A percentile compares a stretch with the other conserved stretches of the same genome.
Conservation (phyloP, 805 yeast genomes). For the Kodamaea sagamina region DNA sequence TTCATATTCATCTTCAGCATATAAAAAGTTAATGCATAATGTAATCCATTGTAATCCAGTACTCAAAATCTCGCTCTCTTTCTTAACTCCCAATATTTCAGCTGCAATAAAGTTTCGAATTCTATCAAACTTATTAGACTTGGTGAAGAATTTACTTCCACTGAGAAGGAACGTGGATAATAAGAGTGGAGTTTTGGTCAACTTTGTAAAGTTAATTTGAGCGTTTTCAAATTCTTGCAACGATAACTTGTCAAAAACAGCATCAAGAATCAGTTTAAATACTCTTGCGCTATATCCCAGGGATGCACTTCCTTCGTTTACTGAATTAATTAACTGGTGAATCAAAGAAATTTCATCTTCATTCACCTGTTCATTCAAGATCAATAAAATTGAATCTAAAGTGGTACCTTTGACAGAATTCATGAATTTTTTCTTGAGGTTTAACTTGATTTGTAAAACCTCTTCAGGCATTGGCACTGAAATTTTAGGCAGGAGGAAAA, state of each 20-base stretch:
- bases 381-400: neutral
- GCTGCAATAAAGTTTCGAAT: conserved; percentile 63
- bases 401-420: conserved; percentile 2
- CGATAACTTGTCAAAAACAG: conserved; percentile 18
- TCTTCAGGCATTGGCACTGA: conserved; percentile 2
- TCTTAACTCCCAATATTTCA: conserved; percentile 58
- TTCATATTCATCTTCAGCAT: conserved; percentile 38
- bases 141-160: conserved; percentile 37
- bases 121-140: conserved; percentile 46
- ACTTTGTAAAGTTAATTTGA: conserved; percentile 32
- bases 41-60: conserved; percentile 51
- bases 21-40: conserved; percentile 46
- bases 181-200: conserved; percentile 33
- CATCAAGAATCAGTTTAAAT: conserved; percentile 11
- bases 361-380: conserved; percentile 1
- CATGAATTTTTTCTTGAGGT: conserved; percentile 4
- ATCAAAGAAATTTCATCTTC: neutral
- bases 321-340: neutral
- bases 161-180: conserved; percentile 33
- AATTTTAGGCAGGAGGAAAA: conserved; percentile 14
- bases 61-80: conserved; percentile 38
- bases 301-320: neutral
- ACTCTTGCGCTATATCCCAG: conserved; percentile 15
- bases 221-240: conserved; percentile 19
- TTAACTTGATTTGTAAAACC: conserved; percentile 6